Conservation (phyloP, 768 basidiomycete species). For the Tulasnella sp. region DNA sequence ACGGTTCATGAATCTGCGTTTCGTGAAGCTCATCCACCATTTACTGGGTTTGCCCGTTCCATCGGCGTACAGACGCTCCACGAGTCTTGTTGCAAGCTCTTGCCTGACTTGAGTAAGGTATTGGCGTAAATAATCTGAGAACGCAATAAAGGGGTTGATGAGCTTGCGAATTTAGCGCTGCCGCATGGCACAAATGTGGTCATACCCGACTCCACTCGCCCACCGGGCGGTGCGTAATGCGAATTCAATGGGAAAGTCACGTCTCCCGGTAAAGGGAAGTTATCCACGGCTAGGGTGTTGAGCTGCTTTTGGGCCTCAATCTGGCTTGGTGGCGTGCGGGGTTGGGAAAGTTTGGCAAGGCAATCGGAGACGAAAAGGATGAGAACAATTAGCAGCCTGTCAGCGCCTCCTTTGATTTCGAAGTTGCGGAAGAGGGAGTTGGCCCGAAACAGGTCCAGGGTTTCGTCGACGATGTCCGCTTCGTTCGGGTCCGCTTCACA, state of each 20-base stretch:
- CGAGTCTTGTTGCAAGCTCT: slow-evolving; percentile 80
- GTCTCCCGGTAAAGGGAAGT: slow-evolving; percentile 91
- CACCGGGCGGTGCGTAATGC: slow-evolving; percentile 78
- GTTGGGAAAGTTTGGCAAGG: slow-evolving; percentile 78
- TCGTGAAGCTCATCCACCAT: slow-evolving; percentile 99
- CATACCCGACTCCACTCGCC: slow-evolving; percentile 76
- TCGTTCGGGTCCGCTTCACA: slow-evolving; percentile 66
- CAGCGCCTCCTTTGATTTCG: slow-evolving; percentile 97
- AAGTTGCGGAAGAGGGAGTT: slow-evolving; percentile 99
- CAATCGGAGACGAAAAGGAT: slow-evolving; percentile 98
- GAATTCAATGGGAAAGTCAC: slow-evolving; percentile 91
- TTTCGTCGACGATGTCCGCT: slow-evolving; percentile 92
- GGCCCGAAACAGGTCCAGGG: slow-evolving; percentile 93
- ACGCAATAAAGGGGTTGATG: neutral
- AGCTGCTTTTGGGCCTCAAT: slow-evolving; percentile 84
- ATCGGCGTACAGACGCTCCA: slow-evolving; percentile 87
- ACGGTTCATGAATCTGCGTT: slow-evolving; percentile 93
- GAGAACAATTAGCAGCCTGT: slow-evolving; percentile 92
- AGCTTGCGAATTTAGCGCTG: neutral
- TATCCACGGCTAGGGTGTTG: slow-evolving; percentile 90
- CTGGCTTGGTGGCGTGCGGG: slow-evolving; percentile 64
- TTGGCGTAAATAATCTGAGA: slow-evolving; percentile 71
- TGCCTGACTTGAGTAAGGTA: slow-evolving; percentile 92
- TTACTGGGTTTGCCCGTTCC: slow-evolving; percentile 94
- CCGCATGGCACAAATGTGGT: slow-evolving; percentile 17